phyloP scores from a whole-genome alignment of 2,329 filamentous ascomycete genomes.

The Aureobasidium sp. region DNA sequence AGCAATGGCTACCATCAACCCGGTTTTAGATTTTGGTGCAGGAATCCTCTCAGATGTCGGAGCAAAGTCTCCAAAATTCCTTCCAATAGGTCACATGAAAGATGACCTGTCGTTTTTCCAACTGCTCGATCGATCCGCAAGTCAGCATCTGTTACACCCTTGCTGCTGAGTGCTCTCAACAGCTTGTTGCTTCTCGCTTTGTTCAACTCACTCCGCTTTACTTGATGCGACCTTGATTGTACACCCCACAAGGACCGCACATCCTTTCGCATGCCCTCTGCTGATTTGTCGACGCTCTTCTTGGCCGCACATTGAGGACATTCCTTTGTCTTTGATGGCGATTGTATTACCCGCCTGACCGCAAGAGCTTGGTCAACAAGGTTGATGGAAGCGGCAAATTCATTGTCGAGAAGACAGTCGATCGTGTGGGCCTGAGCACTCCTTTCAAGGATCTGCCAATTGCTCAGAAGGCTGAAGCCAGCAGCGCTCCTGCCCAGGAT shows the following conservation, averaged over 20 bases:
- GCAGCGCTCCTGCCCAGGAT: neutral
- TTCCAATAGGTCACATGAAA: neutral
- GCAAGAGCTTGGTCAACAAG: slow-evolving; percentile 40
- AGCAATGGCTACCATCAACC: neutral
- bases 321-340: neutral
- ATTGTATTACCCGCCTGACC: slow-evolving; percentile 24
- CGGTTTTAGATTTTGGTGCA: neutral
- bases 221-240: neutral
- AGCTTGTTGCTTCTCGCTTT: neutral
- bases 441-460: slow-evolving; percentile 17
- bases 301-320: neutral
- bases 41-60: neutral
- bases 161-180: slow-evolving; percentile 12
- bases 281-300: neutral
- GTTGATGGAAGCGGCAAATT: slow-evolving; percentile 26
- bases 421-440: slow-evolving; percentile 20
- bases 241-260: neutral
- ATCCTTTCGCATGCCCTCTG: neutral
- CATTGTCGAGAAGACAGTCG: slow-evolving; percentile 19
- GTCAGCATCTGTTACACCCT: neutral
- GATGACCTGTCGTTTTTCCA: neutral
- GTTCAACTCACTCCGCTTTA: neutral
- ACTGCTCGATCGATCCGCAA: neutral
- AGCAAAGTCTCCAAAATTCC: neutral
- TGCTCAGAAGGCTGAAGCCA: neutral